Evolutionary conservation across 768 basidiomycete genomes (phyloP), one percentile per base, ranked within the genome.

Genomic region (Hygrophorus pudorinus): DNA sequence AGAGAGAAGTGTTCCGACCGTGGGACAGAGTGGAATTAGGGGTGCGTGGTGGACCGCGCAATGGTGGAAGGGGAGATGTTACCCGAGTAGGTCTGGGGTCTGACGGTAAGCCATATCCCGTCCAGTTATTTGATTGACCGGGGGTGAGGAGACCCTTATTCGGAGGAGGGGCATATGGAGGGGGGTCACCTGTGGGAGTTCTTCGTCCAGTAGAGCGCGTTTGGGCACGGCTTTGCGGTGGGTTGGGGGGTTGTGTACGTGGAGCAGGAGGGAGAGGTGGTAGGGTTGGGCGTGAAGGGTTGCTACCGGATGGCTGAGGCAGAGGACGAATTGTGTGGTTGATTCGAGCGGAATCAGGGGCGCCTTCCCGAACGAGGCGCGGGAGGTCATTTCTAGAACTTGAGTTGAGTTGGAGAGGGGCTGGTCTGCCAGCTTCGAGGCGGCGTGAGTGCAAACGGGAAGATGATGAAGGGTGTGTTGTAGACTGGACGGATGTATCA

Each of bases 251-350:
- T 48, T 82, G 80, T 1, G 70, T 68, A 29, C 76, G 76, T 1
- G 85, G 83, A 0, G 76, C 72, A 1, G 85, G 85, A 4, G 83
- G 82, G 1, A 81, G 69, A 2, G 82, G 83, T 7, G 81, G 79
- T 6, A 79, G 71, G 41, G 70, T 67, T 1, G 75, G 54, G 8
- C 81, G 70, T 33, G 60, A 48, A 41, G 71, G 53, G 51, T 65
- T 56, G 53, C 53, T n/a, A 56, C 56, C 45, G 14, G 53, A 59
- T 9, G 75, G 76, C 39, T 66, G 69, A 13, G 75, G 76, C 9
- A 77, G 64, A 12, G 75, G 77, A 6, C 72, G 71, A 29, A 73
- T 54, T 33, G 49, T 46, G 52, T 59, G 48, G 50, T 56, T 56
- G 60, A 56, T 56, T 38, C 65, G 62, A 17, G 71, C 71, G n/a